Conservation (phyloP, 768 basidiomycete species). For the Tephrocybe rancida region DNA sequence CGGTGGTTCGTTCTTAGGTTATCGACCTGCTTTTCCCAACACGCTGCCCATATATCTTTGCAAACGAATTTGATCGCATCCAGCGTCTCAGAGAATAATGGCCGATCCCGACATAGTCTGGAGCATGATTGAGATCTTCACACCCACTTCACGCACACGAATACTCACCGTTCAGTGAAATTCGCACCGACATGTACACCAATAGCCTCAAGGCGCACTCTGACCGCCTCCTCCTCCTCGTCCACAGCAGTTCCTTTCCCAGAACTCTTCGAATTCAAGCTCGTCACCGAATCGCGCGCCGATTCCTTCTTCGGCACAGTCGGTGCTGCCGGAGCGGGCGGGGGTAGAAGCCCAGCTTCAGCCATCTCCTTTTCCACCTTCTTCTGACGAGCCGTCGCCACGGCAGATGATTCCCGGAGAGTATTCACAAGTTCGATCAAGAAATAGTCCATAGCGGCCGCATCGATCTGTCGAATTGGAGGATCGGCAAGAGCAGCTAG, state of each 20-base stretch:
- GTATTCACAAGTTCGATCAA: conserved; percentile 79
- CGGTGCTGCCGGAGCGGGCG: conserved; percentile 43
- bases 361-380: conserved; percentile 79
- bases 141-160: not conserved
- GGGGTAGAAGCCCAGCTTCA: conserved; percentile 72
- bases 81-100: conserved; percentile 79
- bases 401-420: conserved; percentile 71
- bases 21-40: conserved; percentile 95
- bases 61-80: conserved; percentile 95
- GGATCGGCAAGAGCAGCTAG: conserved; percentile 68
- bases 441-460: conserved; percentile 81
- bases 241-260: conserved; percentile 41
- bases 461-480: conserved; percentile 62
- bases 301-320: conserved; percentile 44
- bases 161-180: conserved; percentile 77
- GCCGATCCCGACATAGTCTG: conserved; percentile 77
- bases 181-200: conserved; percentile 87
- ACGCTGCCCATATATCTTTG: conserved; percentile 92
- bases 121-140: not conserved
- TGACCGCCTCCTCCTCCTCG: conserved; percentile 76
- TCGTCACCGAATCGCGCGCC: conserved; percentile 47
- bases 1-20: conserved; percentile 95
- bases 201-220: conserved; percentile 75
- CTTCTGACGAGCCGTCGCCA: conserved; percentile 68
- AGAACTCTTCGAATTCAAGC: conserved; percentile 35